phyloP scores from a whole-genome alignment of 2,329 filamentous ascomycete species.

The Pseudofabraea citricarpa region DNA sequence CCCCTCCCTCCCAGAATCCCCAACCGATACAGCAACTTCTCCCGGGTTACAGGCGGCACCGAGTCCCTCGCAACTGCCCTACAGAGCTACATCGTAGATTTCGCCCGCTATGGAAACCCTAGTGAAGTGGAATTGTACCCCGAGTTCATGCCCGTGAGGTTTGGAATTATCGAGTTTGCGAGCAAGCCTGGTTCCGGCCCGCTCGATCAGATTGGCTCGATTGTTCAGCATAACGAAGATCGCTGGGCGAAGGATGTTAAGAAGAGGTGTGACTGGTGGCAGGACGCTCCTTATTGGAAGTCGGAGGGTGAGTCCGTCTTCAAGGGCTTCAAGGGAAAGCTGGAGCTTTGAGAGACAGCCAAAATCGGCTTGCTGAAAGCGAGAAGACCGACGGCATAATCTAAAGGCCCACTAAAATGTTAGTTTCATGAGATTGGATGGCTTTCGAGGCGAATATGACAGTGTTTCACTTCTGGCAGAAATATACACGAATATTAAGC shows the following conservation, averaged over 20 bases:
- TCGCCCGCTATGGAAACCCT: not conserved
- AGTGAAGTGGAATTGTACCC: not conserved
- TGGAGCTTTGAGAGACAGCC: too few relatives aligned
- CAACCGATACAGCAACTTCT: not conserved
- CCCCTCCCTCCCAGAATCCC: not conserved
- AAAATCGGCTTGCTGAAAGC: too few relatives aligned
- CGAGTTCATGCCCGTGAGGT: not conserved
- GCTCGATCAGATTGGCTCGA: not conserved
- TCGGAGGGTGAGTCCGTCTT: too few relatives aligned
- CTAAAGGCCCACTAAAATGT: too few relatives aligned
- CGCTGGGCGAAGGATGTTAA: not conserved
- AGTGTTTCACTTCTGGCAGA: too few relatives aligned
- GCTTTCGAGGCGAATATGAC: too few relatives aligned
- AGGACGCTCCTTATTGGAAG: not conserved
- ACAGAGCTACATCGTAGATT: not conserved
- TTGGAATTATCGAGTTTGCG: not conserved
- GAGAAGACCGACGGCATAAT: too few relatives aligned
- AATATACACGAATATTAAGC: too few relatives aligned
- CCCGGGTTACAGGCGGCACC: not conserved
- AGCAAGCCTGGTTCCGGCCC: not conserved
- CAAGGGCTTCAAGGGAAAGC: too few relatives aligned
- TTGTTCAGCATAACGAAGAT: not conserved
- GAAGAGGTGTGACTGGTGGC: not conserved
- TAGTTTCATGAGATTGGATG: too few relatives aligned
- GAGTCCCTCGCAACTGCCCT: not conserved